A percentile compares a stretch with the other conserved stretches of the same genome.
Conservation (phyloP, 2,329 filamentous ascomycete species). For the Colletotrichum scovillei region DNA sequence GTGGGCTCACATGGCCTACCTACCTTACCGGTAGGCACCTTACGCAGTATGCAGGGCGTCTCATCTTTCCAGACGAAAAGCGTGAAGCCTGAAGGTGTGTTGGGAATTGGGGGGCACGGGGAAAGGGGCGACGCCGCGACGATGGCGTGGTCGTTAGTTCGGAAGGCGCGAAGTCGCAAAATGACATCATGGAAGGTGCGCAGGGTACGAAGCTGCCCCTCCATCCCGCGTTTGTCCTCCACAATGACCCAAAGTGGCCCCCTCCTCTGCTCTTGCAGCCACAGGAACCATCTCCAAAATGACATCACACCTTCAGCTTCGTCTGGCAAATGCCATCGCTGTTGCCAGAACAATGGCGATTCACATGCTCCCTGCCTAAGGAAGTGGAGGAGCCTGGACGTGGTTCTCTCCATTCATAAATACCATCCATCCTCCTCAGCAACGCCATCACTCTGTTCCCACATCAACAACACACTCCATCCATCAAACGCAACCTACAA, state of each 20-base stretch:
- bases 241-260: constrained; percentile 1
- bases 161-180: neutral
- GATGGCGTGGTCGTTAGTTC: constrained; percentile 9
- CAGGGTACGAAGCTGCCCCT: constrained; percentile 23
- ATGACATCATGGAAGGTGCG: constrained; percentile 32
- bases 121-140: neutral
- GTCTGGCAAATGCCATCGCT: constrained; percentile 15
- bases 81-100: neutral
- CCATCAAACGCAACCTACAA: constrained; percentile 5
- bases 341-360: constrained; percentile 26
- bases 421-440: constrained; percentile 4
- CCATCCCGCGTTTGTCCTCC: constrained; percentile 11
- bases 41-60: constrained; percentile 4
- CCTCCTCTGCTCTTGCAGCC: neutral
- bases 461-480: neutral
- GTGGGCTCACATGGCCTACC: constrained; percentile 26
- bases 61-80: constrained; percentile 11
- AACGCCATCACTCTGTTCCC: accelerated
- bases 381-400: neutral
- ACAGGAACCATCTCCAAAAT: constrained; percentile 23
- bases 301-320: constrained; percentile 30
- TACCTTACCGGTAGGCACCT: neutral
- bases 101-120: neutral
- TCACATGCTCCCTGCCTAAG: constrained; percentile 27
- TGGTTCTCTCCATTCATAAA: constrained; percentile 17